Percentiles rank a stretch among this genome's conserved stretches.
Evolutionary conservation across 2,329 filamentous ascomycete species (phyloP).

Genomic region (Dactylellina sp.): DNA sequence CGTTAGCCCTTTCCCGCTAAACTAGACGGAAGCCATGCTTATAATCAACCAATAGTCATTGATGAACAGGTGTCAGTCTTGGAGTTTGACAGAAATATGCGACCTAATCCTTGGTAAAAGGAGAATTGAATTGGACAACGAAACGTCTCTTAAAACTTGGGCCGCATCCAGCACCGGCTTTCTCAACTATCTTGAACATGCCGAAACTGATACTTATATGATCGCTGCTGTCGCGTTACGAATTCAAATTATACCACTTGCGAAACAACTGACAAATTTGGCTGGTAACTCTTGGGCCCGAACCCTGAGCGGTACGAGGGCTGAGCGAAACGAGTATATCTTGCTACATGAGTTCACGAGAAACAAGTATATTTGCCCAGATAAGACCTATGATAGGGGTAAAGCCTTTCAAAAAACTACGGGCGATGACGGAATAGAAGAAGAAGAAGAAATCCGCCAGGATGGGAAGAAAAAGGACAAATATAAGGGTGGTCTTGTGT

Average conservation of each 20-base stretch:
- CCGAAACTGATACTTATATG: constrained; percentile 95
- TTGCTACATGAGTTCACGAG: constrained; percentile 94
- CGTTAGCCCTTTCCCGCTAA: constrained; percentile 7
- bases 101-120: constrained; percentile 83
- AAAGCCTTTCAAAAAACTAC: constrained; percentile 67
- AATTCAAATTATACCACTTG: constrained; percentile 90
- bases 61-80: constrained; percentile 97
- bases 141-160: constrained; percentile 87
- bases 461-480: constrained; percentile 98
- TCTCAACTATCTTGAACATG: constrained; percentile 92
- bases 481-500: constrained; percentile 97
- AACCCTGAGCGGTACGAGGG: constrained; percentile 92
- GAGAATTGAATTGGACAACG: constrained; percentile 88
- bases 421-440: constrained; percentile 68
- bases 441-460: constrained; percentile 39
- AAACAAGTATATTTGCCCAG: constrained; percentile 97
- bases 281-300: constrained; percentile 98
- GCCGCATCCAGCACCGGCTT: constrained; percentile 83
- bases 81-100: constrained; percentile 98
- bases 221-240: constrained; percentile 89
- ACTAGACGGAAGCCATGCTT: constrained; percentile 59
- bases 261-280: constrained; percentile 94
- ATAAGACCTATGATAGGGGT: constrained; percentile 85
- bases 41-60: constrained; percentile 70
- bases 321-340: constrained; percentile 99